phyloP scores from a whole-genome alignment of 805 yeast genomes.

The Torulaspora quercuum region DNA sequence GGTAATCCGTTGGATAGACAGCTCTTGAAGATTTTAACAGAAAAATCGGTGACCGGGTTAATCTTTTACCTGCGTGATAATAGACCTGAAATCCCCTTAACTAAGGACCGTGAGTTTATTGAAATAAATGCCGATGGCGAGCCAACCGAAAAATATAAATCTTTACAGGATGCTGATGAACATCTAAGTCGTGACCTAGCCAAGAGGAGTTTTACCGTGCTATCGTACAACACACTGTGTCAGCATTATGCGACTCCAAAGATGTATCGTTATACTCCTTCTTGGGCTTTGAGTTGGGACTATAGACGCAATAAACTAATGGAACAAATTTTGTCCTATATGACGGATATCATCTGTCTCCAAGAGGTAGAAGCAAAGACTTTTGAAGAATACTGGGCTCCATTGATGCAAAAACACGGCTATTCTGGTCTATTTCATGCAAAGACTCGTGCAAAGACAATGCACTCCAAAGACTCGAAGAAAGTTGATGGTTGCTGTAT shows the following conservation, averaged over 20 bases:
- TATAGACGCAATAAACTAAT: conserved; percentile 75
- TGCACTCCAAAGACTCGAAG: conserved; percentile 73
- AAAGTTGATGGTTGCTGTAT: conserved; percentile 99
- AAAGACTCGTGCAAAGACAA: conserved; percentile 89
- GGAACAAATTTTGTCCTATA: conserved; percentile 61
- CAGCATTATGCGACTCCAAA: conserved; percentile 92
- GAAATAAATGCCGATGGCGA: conserved; percentile 76
- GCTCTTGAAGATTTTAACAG: conserved; percentile 63
- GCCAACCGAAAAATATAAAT: conserved; percentile 29
- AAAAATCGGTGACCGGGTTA: conserved; percentile 80
- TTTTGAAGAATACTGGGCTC: conserved; percentile 82
- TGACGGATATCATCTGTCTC: conserved; percentile 79
- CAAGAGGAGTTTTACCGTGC: conserved; percentile 58
- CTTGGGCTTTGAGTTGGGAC: conserved; percentile 96
- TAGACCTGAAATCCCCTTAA: conserved; percentile 62
- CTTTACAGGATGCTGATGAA: conserved; percentile 34
- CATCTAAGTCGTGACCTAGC: conserved; percentile 24
- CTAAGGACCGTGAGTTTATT: conserved; percentile 80
- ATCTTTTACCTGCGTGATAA: conserved; percentile 78
- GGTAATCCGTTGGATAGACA: conserved; percentile 80
- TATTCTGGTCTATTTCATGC: conserved; percentile 80
- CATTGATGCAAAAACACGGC: conserved; percentile 65
- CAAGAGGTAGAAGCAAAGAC: conserved; percentile 93
- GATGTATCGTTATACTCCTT: conserved; percentile 90
- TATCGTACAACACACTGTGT: conserved; percentile 89